A percentile compares a stretch with the other conserved stretches of the same genome.
Conservation (phyloP, 225 moss, liverwort and hornwort species). For the Bryoerythrophyllum caledonicum region DNA sequence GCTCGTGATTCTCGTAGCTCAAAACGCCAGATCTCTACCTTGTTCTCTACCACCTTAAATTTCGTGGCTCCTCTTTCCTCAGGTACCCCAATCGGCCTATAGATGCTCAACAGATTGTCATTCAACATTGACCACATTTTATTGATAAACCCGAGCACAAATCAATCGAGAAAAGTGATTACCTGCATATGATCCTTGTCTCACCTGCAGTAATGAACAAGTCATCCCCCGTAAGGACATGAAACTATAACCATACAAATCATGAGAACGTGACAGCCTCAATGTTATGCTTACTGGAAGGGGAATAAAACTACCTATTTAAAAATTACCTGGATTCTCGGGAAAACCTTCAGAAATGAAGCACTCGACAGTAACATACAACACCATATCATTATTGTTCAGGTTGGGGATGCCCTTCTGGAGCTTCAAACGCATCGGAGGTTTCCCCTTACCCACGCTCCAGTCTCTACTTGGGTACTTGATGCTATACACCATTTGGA, state of each 20-base stretch:
- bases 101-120: neutral
- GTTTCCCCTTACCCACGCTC: constrained; percentile 27
- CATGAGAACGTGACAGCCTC: neutral
- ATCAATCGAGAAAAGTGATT: neutral
- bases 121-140: neutral
- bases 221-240: neutral
- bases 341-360: constrained; percentile 42
- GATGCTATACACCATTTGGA: constrained; percentile 36
- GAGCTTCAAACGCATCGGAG: constrained; percentile 37
- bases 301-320: neutral
- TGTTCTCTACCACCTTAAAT: neutral
- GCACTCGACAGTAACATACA: constrained; percentile 48
- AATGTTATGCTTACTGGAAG: neutral
- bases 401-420: constrained; percentile 40
- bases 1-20: constrained; percentile 35
- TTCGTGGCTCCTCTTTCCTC: constrained; percentile 32
- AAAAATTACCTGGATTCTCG: constrained; percentile 28
- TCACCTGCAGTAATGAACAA: constrained; percentile 34
- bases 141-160: neutral
- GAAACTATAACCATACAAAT: neutral
- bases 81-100: constrained; percentile 39
- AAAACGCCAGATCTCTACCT: constrained; percentile 15
- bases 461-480: constrained; percentile 21
- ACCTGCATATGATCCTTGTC: constrained; percentile 51
- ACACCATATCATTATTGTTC: constrained; percentile 22